Evolutionary conservation across 73 alveolate genomes (phyloP).

Genomic region (Uronychia setigera): DNA sequence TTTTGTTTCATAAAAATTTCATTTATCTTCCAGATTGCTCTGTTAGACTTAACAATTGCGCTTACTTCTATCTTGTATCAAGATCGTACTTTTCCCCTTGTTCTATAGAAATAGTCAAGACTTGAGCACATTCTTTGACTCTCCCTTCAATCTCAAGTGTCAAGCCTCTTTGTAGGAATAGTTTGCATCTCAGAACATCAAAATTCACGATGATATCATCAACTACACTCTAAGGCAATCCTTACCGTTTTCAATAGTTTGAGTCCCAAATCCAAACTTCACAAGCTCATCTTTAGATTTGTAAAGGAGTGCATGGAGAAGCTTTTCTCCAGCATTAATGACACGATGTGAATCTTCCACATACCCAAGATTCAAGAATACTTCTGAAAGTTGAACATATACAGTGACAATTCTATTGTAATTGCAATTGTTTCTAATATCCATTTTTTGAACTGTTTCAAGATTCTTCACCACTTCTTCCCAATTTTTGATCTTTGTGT

Average conservation of each 20-base stretch:
- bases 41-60: neutral
- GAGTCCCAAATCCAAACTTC: neutral
- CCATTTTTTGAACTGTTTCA: neutral
- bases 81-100: neutral
- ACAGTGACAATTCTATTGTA: neutral
- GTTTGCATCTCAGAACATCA: neutral
- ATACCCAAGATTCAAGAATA: neutral
- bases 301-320: neutral
- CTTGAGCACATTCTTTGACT: neutral
- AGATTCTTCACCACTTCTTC: neutral
- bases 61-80: neutral
- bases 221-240: neutral
- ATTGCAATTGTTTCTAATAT: neutral
- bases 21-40: neutral
- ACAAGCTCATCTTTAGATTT: neutral
- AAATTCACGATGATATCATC: neutral
- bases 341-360: neutral
- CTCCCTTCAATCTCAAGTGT: neutral
- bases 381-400: neutral
- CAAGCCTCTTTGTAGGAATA: neutral
- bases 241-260: neutral
- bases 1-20: neutral
- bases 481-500: neutral
- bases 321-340: neutral
- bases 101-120: neutral